These are phyloP conservation scores for Diaporthe sp. DNA, from an alignment of 2,329 filamentous ascomycete species.

Conservation along the genomic window DNA sequence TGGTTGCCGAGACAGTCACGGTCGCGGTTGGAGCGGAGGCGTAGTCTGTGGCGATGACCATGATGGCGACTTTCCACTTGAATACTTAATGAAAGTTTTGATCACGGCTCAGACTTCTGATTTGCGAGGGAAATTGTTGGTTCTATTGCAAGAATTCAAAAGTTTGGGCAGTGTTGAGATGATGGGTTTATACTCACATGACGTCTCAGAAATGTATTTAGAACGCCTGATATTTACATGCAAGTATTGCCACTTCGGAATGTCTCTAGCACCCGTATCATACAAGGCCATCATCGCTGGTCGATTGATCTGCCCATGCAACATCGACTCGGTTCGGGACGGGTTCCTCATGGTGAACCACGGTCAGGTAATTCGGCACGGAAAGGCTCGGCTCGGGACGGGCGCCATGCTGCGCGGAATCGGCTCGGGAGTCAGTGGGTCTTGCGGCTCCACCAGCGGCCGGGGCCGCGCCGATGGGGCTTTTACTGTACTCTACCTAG, in stretches of 20 bases:
- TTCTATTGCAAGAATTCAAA: neutral
- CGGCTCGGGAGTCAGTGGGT: constrained; percentile 6
- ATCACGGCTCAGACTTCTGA: neutral
- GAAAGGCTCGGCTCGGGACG: neutral
- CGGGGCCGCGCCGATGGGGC: neutral
- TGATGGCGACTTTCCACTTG: neutral
- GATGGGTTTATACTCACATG: neutral
- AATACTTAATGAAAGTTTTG: neutral
- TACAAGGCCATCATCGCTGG: neutral
- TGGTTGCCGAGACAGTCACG: neutral
- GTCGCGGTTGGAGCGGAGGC: constrained; percentile 46
- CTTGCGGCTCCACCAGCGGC: neutral
- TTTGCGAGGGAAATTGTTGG: too few relatives aligned
- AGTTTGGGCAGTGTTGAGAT: neutral
- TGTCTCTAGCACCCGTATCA: neutral
- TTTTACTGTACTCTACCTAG: too few relatives aligned
- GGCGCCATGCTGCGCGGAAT: neutral
- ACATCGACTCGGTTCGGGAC: neutral
- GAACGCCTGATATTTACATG: neutral
- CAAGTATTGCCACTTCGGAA: neutral
- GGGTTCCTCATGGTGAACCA: neutral
- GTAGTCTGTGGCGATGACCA: constrained; percentile 46
- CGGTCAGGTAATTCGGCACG: neutral
- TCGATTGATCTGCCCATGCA: neutral
- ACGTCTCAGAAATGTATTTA: neutral